Evolutionary conservation across 371 early-diverging fungal genomes (phyloP), one percentile per base, ranked within the genome.

Genomic region (Blyttiomyces sp.): DNA sequence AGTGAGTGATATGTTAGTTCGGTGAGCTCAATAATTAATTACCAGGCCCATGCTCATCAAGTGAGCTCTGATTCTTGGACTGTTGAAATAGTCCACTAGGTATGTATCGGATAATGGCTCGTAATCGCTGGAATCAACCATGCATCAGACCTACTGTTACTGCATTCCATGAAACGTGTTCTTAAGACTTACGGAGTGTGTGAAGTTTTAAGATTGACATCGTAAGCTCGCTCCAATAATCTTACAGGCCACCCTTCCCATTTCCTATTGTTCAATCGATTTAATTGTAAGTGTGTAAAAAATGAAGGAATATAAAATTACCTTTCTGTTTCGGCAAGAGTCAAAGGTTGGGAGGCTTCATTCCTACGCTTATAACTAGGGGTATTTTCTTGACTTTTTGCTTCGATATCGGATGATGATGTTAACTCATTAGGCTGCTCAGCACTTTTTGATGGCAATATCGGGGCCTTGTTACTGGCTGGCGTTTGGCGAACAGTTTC

Each of bases 31-130:
- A 17, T 33, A 13, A 26, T 44, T 43, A 44, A 67, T 19, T 57
- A 79, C 79, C 43, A 79, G 54, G 0, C 76, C 76, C n/a, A 79
- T 62, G 33, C 46, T 48, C 4, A 48, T 17, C 17, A 79, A 50
- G 57, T 79, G 79, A 7, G 59, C 58, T 30, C 75, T 53, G 2
- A 61, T 74, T 23, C 62, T 54, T 21, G 73, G 71, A 43, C 68
- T 69, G 51, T 69, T 73, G 43, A 79, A 79, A 57, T 79, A 74
- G 49, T 79, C 79, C 24, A 51, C 55, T 24, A 79, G 54, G 54
- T 69, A 70, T 44, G 68, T 73, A 49, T 79, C 79, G 3, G 71
- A 54, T 33, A 79, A 57, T 16, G 79, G 79, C 59, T 79, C 79
- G 64, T 79, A 79, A 1, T 56, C 39, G 11, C 63, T 63, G 46